Conservation (phyloP, 257 asterid species). For the Solanum etuberosum region DNA sequence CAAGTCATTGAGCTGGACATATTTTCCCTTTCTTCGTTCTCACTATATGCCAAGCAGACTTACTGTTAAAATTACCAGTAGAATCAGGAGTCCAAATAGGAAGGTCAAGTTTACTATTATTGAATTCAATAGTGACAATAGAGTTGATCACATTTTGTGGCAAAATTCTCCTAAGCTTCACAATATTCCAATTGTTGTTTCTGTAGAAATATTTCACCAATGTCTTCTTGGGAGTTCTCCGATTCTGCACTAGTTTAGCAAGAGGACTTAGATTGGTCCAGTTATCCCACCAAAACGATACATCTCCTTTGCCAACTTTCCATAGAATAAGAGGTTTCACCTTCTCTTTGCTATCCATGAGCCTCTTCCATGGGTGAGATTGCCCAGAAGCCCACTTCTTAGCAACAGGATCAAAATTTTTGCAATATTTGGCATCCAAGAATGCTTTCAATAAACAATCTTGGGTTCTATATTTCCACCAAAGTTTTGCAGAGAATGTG, state of each 20-base stretch:
- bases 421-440: background rate
- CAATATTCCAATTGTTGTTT: background rate
- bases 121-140: background rate
- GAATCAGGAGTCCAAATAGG: background rate
- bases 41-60: background rate
- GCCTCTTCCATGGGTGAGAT: background rate
- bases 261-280: background rate
- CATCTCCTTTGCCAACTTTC: background rate
- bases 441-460: background rate
- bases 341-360: background rate
- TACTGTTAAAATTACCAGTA: background rate
- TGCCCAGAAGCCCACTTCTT: background rate
- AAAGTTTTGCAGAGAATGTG: no score
- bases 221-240: background rate
- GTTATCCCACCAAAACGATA: background rate
- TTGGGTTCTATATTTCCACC: background rate
- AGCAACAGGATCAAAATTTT: background rate
- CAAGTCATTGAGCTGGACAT: background rate
- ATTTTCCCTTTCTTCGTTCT: background rate
- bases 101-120: background rate
- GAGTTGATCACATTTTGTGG: background rate
- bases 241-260: background rate
- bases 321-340: background rate
- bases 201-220: background rate
- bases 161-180: background rate